phyloP scores from a whole-genome alignment of 1,139 yeast species.

The Yamadazyma aaseri region DNA sequence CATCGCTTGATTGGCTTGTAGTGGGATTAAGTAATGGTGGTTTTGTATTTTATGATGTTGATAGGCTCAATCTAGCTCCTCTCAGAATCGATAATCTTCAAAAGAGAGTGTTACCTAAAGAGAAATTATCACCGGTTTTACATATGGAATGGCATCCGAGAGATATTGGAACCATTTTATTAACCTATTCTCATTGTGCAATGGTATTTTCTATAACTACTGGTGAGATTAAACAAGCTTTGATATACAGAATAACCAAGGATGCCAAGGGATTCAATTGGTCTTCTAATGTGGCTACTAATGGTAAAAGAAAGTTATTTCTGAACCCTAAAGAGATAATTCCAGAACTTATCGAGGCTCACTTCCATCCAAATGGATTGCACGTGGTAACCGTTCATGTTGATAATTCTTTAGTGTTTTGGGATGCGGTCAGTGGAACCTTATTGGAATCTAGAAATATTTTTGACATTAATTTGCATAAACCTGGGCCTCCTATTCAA shows the following conservation, averaged over 20 bases:
- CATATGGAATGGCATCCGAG: slow-evolving; percentile 82
- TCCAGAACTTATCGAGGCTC: slow-evolving; percentile 60
- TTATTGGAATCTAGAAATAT: slow-evolving; percentile 73
- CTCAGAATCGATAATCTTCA: slow-evolving; percentile 74
- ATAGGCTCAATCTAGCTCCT: slow-evolving; percentile 66
- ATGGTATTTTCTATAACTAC: slow-evolving; percentile 66
- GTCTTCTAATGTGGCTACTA: slow-evolving; percentile 32
- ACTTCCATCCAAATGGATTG: slow-evolving; percentile 92
- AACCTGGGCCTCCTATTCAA: slow-evolving; percentile 37
- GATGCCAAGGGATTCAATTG: slow-evolving; percentile 35
- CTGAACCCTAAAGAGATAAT: slow-evolving; percentile 39
- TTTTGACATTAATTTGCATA: slow-evolving; percentile 63
- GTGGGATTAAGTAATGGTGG: slow-evolving; percentile 80
- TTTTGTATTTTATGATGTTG: slow-evolving; percentile 77
- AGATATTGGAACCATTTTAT: slow-evolving; percentile 74
- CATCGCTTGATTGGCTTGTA: slow-evolving; percentile 83
- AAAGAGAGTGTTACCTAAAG: slow-evolving; percentile 49
- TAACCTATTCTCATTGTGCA: slow-evolving; percentile 71
- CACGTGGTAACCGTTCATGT: slow-evolving; percentile 76
- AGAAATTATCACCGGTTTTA: slow-evolving; percentile 57
- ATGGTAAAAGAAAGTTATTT: slow-evolving; percentile 45
- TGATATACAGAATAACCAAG: slow-evolving; percentile 52
- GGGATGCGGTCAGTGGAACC: slow-evolving; percentile 84
- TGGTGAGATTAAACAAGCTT: slow-evolving; percentile 53
- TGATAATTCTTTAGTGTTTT: slow-evolving; percentile 83